Evolutionary conservation across 2,329 filamentous ascomycete species (phyloP).

Genomic region (Curvularia verruculosa): DNA sequence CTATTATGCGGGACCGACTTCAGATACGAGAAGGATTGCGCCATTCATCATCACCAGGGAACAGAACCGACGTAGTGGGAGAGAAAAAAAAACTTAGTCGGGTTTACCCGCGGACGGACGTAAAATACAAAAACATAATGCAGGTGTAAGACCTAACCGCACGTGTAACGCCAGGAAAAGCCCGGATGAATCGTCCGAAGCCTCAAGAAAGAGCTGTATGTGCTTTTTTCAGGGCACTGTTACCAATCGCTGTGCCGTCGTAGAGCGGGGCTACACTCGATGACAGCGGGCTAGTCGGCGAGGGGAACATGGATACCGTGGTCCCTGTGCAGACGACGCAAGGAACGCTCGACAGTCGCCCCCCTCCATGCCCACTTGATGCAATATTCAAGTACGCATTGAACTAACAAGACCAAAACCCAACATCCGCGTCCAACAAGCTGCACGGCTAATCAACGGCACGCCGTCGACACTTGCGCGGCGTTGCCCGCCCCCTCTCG

Average conservation of each 20-base stretch:
- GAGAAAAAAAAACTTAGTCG: not conserved
- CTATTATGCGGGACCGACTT: not conserved
- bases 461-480: not conserved
- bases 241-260: not conserved
- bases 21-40: not conserved
- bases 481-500: conserved; percentile 4
- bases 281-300: conserved; percentile 2
- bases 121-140: not conserved
- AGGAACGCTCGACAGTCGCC: conserved; percentile 7
- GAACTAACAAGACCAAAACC: not conserved
- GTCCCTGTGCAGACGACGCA: conserved; percentile 2
- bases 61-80: not conserved
- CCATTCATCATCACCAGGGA: not conserved
- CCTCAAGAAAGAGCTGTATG: not conserved
- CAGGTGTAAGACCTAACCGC: not conserved
- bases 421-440: not conserved
- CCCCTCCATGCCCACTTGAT: not conserved
- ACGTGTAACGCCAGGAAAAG: not conserved
- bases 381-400: not conserved
- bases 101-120: not conserved
- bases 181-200: not conserved
- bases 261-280: not conserved
- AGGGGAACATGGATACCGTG: conserved; percentile 10
- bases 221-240: not conserved
- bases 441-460: not conserved